Percentiles rank a stretch among this genome's conserved stretches.
Conservation (phyloP, 2,329 filamentous ascomycete species). For the Colletotrichum truncatum region DNA sequence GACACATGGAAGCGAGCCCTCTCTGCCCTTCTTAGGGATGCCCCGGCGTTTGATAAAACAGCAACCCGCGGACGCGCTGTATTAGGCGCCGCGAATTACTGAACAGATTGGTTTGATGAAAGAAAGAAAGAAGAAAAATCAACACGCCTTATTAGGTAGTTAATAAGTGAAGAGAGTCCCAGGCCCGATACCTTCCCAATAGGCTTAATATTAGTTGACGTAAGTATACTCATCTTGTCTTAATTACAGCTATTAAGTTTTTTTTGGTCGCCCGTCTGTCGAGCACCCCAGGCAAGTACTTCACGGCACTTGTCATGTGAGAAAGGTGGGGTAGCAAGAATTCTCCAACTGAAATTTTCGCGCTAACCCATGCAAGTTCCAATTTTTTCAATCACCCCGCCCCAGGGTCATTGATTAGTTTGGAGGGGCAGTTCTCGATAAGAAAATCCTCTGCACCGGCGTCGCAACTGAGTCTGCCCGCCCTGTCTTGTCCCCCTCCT, state of each 20-base stretch:
- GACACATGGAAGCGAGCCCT: too few relatives aligned
- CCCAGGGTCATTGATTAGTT: background rate
- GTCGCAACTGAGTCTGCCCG: background rate
- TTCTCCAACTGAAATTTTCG: conserved; percentile 18
- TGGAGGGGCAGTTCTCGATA: conserved; percentile 21
- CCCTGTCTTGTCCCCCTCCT: background rate
- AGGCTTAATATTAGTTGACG: too few relatives aligned
- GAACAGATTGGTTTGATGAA: too few relatives aligned
- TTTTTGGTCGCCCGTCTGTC: background rate
- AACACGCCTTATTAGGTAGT: too few relatives aligned
- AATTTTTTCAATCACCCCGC: conserved; percentile 10
- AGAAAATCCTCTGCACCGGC: conserved; percentile 18
- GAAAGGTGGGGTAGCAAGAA: conserved; percentile 20
- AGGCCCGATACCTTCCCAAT: too few relatives aligned
- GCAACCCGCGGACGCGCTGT: too few relatives aligned
- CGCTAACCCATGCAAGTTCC: background rate
- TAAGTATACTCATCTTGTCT: too few relatives aligned
- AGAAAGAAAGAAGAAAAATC: too few relatives aligned
- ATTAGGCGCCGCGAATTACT: too few relatives aligned
- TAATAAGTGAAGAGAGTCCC: too few relatives aligned
- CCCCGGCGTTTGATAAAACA: too few relatives aligned
- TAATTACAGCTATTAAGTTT: background rate
- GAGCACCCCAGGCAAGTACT: background rate
- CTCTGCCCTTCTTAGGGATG: too few relatives aligned
- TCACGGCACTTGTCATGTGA: background rate